Percentiles rank a stretch among this genome's conserved stretches.
Evolutionary conservation across 2,329 filamentous ascomycete species (phyloP).

Genomic region (Colletotrichum viniferum): DNA sequence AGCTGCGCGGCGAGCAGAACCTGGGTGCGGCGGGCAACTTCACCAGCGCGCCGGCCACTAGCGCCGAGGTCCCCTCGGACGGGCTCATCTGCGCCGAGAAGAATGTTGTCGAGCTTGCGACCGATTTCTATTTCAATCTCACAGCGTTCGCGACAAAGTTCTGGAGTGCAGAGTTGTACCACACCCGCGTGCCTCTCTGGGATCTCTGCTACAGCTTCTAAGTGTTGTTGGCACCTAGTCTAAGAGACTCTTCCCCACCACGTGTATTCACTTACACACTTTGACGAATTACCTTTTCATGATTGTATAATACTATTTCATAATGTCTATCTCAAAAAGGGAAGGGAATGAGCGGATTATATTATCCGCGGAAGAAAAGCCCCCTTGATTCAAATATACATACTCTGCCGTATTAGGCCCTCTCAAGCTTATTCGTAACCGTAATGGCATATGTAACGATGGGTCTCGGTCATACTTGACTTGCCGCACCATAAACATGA

Average conservation of each 20-base stretch:
- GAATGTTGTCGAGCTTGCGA: slow-evolving; percentile 26
- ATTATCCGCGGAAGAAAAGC: not conserved
- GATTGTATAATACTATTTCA: not conserved
- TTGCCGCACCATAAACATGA: not conserved
- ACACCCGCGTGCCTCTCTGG: slow-evolving; percentile 14
- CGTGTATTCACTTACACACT: not conserved
- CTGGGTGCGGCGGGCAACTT: slow-evolving; percentile 19
- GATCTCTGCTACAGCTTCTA: slow-evolving; percentile 20
- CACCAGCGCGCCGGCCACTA: not conserved
- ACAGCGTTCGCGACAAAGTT: slow-evolving; percentile 29
- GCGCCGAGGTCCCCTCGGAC: slow-evolving; percentile 20
- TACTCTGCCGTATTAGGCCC: not conserved
- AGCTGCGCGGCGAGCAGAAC: slow-evolving; percentile 29
- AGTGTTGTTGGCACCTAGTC: not conserved
- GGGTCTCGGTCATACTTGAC: not conserved
- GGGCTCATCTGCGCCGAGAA: slow-evolving; percentile 25
- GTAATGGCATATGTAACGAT: not conserved
- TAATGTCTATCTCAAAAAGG: not conserved
- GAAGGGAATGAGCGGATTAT: not conserved
- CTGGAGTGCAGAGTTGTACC: slow-evolving; percentile 28
- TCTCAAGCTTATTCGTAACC: not conserved
- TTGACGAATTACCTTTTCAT: not conserved
- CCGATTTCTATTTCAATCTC: slow-evolving; percentile 31
- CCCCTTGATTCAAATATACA: not conserved
- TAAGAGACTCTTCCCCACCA: not conserved